Conservation (phyloP, 169 alveolate genomes). For the Perkinsus chesapeaki region DNA sequence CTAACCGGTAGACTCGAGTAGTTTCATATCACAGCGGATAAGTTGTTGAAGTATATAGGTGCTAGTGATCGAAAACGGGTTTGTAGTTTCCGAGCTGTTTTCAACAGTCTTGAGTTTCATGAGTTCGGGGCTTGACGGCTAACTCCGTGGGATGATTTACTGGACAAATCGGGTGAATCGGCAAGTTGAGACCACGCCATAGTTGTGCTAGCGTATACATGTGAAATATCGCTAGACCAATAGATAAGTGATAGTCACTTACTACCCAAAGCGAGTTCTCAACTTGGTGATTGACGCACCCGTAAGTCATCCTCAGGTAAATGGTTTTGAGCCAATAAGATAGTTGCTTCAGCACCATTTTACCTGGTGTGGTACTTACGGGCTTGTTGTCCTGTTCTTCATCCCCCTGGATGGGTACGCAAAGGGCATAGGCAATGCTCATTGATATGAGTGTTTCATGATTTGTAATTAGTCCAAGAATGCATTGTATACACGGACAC, state of each 20-base stretch:
- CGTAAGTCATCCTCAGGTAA: background rate
- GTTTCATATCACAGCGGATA: background rate
- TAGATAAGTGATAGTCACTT: too few relatives aligned
- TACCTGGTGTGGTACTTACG: too few relatives aligned
- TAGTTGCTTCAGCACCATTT: background rate
- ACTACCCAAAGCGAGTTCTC: too few relatives aligned
- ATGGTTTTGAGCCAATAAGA: background rate
- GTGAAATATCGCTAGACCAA: background rate
- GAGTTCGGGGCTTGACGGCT: background rate
- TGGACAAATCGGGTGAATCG: background rate
- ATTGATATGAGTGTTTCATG: too few relatives aligned
- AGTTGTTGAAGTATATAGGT: background rate
- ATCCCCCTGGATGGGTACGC: background rate
- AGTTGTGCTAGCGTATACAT: background rate
- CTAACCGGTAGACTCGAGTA: background rate
- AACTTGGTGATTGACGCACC: background rate
- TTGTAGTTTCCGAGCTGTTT: background rate
- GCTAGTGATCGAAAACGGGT: background rate
- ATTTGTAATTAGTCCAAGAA: too few relatives aligned
- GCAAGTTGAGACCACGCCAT: background rate
- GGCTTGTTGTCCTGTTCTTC: background rate
- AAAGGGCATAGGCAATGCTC: too few relatives aligned
- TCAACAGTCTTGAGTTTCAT: background rate
- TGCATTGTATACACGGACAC: too few relatives aligned
- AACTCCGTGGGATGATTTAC: background rate